Base-by-base conservation (phyloP, 176 grass and related monocot genomes). In the Zea luxurians region DNA sequence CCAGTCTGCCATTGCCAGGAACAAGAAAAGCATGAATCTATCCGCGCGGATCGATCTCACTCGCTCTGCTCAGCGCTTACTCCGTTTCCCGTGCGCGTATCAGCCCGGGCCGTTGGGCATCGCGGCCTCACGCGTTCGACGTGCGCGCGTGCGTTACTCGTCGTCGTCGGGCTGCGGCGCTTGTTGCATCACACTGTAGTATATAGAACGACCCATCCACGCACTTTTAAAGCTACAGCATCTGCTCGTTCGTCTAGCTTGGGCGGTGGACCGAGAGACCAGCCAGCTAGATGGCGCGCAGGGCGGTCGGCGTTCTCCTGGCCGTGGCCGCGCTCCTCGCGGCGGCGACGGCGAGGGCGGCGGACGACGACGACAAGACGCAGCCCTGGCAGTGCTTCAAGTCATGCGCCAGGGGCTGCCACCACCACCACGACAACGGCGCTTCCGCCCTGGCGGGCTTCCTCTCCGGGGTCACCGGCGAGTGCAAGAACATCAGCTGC, bases 401-500 rank as follows among this genome's bases (percentile, higher is more conserved):
- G 16, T 57, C 55, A 15, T 58, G 54, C 54, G 17, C 17, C 54
- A 58, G 8, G 17, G n/a, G 1, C 4, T 58, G 54, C 54, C n/a
- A 20, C 54, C 54, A 58, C 54, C 54, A 58, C 54, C 17, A 58
- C 53, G 7, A 8, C 54, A 20, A 58, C 54, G 17, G 2, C 53
- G 54, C 38, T 40, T 0, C 54, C 17, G 9, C 54, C 54, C 17
- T 20, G 53, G 7, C 16, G 13, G 11, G 0, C 11, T 7, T 8
- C 16, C 7, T 18, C 53, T 7, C 53, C 16, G 15, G 13, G 13
- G 6, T 61, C 59, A 2, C 18, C 59, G 4, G 2, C 12, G 35
- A 37, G 41, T 85, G 83, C 76, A 85, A 74, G 61, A 16, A 53
- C 57, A n/a, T 44, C 57, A n/a, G 42, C 34, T 80, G 83, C 83